A percentile compares a stretch with the other conserved stretches of the same genome.
Evolutionary conservation across 768 basidiomycete genomes (phyloP).

Genomic region (Cantharellus cinnabarinus): DNA sequence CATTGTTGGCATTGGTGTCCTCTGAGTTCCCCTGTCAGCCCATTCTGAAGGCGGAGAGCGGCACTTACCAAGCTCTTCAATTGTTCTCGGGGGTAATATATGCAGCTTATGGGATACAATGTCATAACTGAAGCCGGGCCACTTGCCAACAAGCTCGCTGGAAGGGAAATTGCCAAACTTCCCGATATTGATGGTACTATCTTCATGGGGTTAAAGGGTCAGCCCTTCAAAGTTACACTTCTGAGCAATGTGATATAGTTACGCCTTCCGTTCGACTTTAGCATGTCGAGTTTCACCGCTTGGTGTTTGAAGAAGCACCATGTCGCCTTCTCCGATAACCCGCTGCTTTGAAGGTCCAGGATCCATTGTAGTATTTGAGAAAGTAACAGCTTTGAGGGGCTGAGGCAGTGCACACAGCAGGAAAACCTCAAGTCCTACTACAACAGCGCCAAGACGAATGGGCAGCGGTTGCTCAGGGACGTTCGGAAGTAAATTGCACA

Average conservation of each 20-base stretch:
- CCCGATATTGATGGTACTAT: conserved; percentile 53
- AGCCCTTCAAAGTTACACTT: too few species aligned
- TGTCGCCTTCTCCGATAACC: conserved; percentile 18
- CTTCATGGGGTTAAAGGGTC: neutral
- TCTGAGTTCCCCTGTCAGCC: conserved; percentile 27
- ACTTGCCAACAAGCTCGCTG: conserved; percentile 58
- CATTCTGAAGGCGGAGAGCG: neutral
- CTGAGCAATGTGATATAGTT: conserved; percentile 13
- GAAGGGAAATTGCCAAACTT: conserved; percentile 71
- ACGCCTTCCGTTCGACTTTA: conserved; percentile 56
- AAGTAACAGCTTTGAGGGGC: neutral
- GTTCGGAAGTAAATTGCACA: neutral
- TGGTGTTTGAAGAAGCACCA: conserved; percentile 61
- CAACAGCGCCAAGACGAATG: neutral
- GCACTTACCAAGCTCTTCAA: conserved; percentile 62
- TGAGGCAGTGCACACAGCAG: too few species aligned
- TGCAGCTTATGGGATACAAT: conserved; percentile 51
- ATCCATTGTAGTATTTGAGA: neutral
- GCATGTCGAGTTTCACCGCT: conserved; percentile 59
- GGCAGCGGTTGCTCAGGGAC: neutral
- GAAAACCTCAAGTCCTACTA: too few species aligned
- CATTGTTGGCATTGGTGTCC: conserved; percentile 94
- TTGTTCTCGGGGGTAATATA: conserved; percentile 35
- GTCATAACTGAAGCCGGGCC: conserved; percentile 80
- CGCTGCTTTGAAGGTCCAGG: neutral